A percentile compares a stretch with the other conserved stretches of the same genome.
phyloP scores from a whole-genome alignment of 129 eudicot genomes.

The Calendula officinalis region DNA sequence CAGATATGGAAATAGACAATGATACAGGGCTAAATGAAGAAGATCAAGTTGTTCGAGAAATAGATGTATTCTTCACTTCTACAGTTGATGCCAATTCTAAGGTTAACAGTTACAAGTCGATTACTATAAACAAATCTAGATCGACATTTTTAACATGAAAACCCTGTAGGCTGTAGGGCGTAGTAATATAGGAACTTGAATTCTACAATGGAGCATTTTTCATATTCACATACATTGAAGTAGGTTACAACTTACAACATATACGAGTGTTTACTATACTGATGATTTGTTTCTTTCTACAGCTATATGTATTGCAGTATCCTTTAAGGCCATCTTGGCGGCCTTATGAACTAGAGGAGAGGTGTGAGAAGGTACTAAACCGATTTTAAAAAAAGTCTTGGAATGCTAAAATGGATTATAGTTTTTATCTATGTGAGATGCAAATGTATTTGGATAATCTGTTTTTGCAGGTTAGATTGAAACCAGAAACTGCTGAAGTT shows the following conservation, averaged over 20 bases:
- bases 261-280: neutral
- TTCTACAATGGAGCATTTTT: slow-evolving; percentile 10
- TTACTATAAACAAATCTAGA: neutral
- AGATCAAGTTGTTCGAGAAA: slow-evolving; percentile 77
- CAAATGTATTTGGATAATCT: slow-evolving; percentile 14
- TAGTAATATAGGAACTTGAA: neutral
- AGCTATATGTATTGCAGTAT: slow-evolving; percentile 76
- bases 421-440: slow-evolving; percentile 13
- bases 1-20: slow-evolving; percentile 38
- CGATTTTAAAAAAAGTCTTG: slow-evolving; percentile 5
- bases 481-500: slow-evolving; percentile 51
- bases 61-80: slow-evolving; percentile 62
- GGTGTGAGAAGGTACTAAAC: slow-evolving; percentile 62
- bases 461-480: slow-evolving; percentile 69
- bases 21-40: slow-evolving; percentile 25
- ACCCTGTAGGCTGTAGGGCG: neutral
- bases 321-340: slow-evolving; percentile 83
- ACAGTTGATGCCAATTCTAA: slow-evolving; percentile 42
- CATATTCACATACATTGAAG: slow-evolving; percentile 10
- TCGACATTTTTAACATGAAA: no score
- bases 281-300: slow-evolving; percentile 21
- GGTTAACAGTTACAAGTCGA: slow-evolving; percentile 22
- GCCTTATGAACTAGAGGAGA: slow-evolving; percentile 77
- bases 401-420: neutral
- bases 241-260: neutral